phyloP scores from a whole-genome alignment of 1,139 yeast genomes.

The Geotrichum histeridarum region DNA sequence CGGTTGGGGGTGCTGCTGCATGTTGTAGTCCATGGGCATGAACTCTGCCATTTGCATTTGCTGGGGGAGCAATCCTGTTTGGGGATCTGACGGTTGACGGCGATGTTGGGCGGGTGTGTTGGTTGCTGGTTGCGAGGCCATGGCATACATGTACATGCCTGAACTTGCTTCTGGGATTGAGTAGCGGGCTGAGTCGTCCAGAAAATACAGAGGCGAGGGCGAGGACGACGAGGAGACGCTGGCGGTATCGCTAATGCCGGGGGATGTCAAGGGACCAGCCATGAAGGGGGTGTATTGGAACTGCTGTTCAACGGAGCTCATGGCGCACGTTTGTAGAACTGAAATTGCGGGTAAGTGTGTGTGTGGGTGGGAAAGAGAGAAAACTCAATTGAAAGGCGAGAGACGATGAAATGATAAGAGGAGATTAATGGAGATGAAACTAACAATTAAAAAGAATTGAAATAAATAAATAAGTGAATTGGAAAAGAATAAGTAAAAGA shows the following conservation, averaged over 20 bases:
- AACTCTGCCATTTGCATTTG: background rate
- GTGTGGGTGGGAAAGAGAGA: too few relatives aligned
- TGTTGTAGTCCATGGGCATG: background rate
- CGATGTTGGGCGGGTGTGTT: background rate
- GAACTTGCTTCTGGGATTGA: background rate
- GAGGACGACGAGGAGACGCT: background rate
- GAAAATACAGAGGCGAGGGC: background rate
- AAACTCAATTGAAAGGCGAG: too few relatives aligned
- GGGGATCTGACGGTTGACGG: background rate
- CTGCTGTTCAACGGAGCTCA: background rate
- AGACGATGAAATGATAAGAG: too few relatives aligned
- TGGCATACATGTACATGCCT: background rate
- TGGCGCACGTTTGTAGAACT: too few relatives aligned
- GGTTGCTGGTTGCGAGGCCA: background rate
- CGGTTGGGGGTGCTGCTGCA: background rate
- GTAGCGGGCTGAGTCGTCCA: background rate
- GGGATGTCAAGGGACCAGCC: background rate
- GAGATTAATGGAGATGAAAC: too few relatives aligned
- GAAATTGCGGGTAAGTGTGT: too few relatives aligned
- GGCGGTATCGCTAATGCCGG: background rate
- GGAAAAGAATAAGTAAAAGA: too few relatives aligned
- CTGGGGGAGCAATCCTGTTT: background rate
- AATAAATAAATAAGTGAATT: too few relatives aligned
- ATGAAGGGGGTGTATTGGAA: background rate
- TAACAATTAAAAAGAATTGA: too few relatives aligned